Conservation (phyloP, 2,329 filamentous ascomycete species). For the Fusarium acutatum region DNA sequence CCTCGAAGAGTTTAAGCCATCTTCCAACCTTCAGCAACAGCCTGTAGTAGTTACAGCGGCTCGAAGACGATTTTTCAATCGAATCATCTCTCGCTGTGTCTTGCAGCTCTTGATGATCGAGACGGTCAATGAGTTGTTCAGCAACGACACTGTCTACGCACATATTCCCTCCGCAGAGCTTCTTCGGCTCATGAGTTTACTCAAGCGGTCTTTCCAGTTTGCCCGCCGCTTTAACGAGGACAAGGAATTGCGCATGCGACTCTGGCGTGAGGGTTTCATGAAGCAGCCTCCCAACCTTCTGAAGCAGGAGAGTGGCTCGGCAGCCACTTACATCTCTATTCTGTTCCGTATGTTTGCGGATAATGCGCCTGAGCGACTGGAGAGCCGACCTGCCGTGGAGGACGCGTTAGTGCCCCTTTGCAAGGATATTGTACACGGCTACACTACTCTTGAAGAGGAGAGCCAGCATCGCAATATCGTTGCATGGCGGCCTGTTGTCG, state of each 20-base stretch:
- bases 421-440: constrained; percentile 90
- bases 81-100: constrained; percentile 98
- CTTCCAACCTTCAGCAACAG: constrained; percentile 80
- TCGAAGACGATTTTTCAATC: constrained; percentile 95
- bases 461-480: constrained; percentile 96
- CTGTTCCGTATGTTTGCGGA: constrained; percentile 98
- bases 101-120: constrained; percentile 99
- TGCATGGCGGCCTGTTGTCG: constrained; percentile 96
- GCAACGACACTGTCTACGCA: constrained; percentile 92
- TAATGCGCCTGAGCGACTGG: constrained; percentile 80
- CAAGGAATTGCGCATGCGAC: constrained; percentile 90
- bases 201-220: constrained; percentile 97
- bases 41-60: constrained; percentile 93
- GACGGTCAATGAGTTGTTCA: constrained; percentile 98
- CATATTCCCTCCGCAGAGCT: constrained; percentile 92
- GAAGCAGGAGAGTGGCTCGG: constrained; percentile 94
- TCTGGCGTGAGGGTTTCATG: constrained; percentile 99
- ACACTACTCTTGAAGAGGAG: constrained; percentile 89
- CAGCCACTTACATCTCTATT: constrained; percentile 94
- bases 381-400: constrained; percentile 84
- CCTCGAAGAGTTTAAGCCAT: constrained; percentile 89
- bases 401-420: constrained; percentile 92
- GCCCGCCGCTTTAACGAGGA: constrained; percentile 98
- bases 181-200: constrained; percentile 87
- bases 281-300: constrained; percentile 97